Evolutionary conservation across 164 flowering plant species (phyloP).

Genomic region (Piper longum): DNA sequence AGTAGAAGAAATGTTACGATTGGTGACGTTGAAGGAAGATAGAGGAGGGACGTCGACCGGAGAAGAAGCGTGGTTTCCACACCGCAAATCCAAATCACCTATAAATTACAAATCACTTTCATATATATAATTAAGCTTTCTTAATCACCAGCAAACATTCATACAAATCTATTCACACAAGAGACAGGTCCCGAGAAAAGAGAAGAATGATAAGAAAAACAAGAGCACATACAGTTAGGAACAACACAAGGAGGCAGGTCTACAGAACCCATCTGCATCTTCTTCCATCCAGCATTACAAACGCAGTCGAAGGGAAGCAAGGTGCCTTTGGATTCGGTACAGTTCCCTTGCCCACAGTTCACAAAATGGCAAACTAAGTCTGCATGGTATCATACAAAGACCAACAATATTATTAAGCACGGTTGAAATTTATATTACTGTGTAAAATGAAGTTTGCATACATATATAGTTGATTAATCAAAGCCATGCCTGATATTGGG

Average conservation of each 20-base stretch:
- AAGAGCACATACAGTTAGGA: not conserved
- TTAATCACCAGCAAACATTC: too few species aligned
- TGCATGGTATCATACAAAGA: not conserved
- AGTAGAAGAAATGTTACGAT: not conserved
- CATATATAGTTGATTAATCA: not conserved
- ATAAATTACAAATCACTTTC: not conserved
- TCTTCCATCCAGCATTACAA: conserved; percentile 1
- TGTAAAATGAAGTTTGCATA: not conserved
- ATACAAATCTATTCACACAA: not conserved
- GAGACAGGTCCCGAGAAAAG: not conserved
- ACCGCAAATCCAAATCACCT: not conserved
- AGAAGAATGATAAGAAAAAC: not conserved
- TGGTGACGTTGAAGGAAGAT: not conserved
- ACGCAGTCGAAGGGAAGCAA: not conserved
- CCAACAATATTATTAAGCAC: too few species aligned
- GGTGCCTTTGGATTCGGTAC: not conserved
- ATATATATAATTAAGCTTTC: not conserved
- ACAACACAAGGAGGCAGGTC: conserved; percentile 1
- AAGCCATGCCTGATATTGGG: not conserved
- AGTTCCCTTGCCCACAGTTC: conserved; percentile 1
- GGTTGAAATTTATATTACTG: too few species aligned
- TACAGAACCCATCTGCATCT: not conserved
- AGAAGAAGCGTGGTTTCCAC: not conserved
- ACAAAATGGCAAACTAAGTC: not conserved
- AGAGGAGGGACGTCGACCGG: not conserved